Evolutionary conservation across 169 alveolate species (phyloP), one percentile per base, ranked within the genome.

Genomic region (Miamiensis avidus): DNA sequence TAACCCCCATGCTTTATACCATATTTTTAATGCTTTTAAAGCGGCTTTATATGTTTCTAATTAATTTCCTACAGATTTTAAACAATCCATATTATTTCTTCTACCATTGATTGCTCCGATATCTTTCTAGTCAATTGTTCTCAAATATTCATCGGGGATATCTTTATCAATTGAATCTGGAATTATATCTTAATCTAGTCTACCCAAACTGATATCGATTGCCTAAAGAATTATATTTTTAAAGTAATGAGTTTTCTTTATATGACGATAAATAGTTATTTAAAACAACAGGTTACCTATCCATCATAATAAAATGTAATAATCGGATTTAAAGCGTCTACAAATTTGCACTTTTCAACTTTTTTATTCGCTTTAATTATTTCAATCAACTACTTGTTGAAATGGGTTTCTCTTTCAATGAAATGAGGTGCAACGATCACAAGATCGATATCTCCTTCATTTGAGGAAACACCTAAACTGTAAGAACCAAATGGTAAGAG

Each of bases 361-460:
- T 93, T 92, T 65, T 88, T 83, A 34, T 87, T 88, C 28, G 76
- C 75, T 74, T 76, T 82, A 30, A 95, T 84, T 29, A 88, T 84
- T 31, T 91, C 92, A 86, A 81, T 81, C 76, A 93, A 93, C 30
- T 88, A 91, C 29, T 93, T 91, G 64, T 90, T 84, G 84, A 88
- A 92, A 73, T 86, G 82, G 49, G 88, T 86, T 11, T 82, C 92
- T 84, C 96, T 93, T 31, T 92, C 92, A 16, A 92, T 91, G 76
- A 89, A 88, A 28, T 93, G 85, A 4, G 98, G 98, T n/a, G 95
- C 97, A 33, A 95, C 92, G 82, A 96, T 92, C 30, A 95, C 84
- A 31, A 92, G 91, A 93, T 95, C 98, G 26, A 95, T 92, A 89
- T 95, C 98, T 65, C 95, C 95, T 4, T 92, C 94, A 1, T 95